Percentiles rank a stretch among this genome's conserved stretches.
Evolutionary conservation across 1,284 basidiomycete species (phyloP).

Genomic region (Apiotrichum veenhuisii): DNA sequence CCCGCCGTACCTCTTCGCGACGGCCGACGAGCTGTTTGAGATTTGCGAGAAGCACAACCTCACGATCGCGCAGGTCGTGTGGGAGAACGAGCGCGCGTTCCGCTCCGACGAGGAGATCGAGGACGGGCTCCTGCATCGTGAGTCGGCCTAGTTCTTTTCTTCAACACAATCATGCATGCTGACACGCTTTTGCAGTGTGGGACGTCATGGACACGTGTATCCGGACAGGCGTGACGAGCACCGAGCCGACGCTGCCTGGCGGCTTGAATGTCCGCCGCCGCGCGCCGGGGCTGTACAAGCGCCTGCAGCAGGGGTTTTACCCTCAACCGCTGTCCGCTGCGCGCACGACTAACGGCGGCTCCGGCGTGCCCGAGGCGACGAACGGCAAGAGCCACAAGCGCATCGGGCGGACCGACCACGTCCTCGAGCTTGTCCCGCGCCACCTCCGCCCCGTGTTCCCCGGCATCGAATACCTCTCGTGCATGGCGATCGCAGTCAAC

Average conservation of each 20-base stretch:
- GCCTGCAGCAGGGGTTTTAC: constrained; percentile 67
- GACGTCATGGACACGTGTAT: constrained; percentile 91
- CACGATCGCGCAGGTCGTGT: constrained; percentile 91
- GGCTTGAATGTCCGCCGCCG: constrained; percentile 71
- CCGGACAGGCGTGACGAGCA: constrained; percentile 74
- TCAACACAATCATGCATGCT: constrained; percentile 23
- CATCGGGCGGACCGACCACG: constrained; percentile 58
- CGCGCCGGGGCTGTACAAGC: constrained; percentile 77
- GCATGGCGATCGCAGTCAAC: constrained; percentile 82
- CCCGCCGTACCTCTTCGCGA: constrained; percentile 58
- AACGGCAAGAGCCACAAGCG: constrained; percentile 2
- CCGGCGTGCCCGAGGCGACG: neutral
- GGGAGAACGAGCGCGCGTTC: constrained; percentile 86
- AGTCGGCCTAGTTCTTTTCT: neutral
- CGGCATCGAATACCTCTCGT: constrained; percentile 88
- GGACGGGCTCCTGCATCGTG: constrained; percentile 56
- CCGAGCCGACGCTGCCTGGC: constrained; percentile 75
- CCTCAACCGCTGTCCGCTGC: constrained; percentile 24
- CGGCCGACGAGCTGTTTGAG: constrained; percentile 26
- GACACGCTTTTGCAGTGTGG: constrained; percentile 66
- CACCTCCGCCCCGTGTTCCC: constrained; percentile 63
- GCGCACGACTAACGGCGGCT: constrained; percentile 46
- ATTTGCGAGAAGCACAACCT: constrained; percentile 55
- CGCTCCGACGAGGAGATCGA: constrained; percentile 72
- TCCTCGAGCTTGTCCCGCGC: constrained; percentile 73